Percentiles rank a stretch among this genome's conserved stretches.
Evolutionary conservation across 495 filamentous ascomycete genomes (phyloP).

Genomic region (Penicillium turbatum): DNA sequence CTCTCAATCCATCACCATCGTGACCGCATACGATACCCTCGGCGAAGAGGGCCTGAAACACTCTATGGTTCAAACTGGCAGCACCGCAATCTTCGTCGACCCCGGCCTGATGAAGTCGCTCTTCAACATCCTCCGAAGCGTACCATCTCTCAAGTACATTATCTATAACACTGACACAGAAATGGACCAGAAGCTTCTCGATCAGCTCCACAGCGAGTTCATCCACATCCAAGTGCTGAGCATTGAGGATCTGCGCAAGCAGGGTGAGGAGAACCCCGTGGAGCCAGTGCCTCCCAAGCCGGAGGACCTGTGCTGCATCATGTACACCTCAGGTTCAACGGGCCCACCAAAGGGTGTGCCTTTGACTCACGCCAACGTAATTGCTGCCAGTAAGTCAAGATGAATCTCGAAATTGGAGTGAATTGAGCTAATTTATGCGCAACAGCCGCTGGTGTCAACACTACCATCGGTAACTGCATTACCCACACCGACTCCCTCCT

Average conservation of each 20-base stretch:
- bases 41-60: conserved; percentile 91
- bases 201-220: conserved; percentile 70
- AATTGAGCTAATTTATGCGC: conserved; percentile 1
- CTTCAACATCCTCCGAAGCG: conserved; percentile 73
- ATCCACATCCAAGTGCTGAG: conserved; percentile 68
- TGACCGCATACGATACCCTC: conserved; percentile 96
- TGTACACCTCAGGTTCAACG: conserved; percentile 99
- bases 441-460: conserved; percentile 79
- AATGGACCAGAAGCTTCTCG: conserved; percentile 71
- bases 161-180: conserved; percentile 85
- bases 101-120: conserved; percentile 77
- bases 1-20: conserved; percentile 92
- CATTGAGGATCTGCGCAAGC: conserved; percentile 78
- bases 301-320: conserved; percentile 94
- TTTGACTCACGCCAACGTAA: conserved; percentile 80
- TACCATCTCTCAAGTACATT: conserved; percentile 71
- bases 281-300: conserved; percentile 76
- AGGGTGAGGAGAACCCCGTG: conserved; percentile 76
- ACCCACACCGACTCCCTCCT: conserved; percentile 82
- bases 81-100: conserved; percentile 88
- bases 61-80: conserved; percentile 81
- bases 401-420: not conserved
- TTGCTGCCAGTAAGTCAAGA: conserved; percentile 69
- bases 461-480: conserved; percentile 79
- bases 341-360: conserved; percentile 94